Evolutionary conservation across 192 early-diverging fungal genomes (phyloP).

Genomic region (Spizellomyces sp.): DNA sequence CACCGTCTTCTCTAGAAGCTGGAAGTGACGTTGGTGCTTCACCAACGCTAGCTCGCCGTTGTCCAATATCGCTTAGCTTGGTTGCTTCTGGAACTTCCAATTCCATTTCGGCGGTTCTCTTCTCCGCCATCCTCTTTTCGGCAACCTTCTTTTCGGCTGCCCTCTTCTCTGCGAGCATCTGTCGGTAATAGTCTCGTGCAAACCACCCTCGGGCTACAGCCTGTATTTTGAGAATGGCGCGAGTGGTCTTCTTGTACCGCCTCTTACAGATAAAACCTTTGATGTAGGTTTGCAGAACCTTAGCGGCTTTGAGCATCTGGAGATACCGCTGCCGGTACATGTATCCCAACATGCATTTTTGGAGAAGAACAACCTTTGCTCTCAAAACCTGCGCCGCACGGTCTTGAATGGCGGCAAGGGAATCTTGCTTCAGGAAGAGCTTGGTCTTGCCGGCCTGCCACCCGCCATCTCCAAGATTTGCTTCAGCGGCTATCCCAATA

Average conservation of each 20-base stretch:
- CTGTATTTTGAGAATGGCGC: conserved; percentile 54
- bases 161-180: conserved; percentile 29
- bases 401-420: conserved; percentile 35
- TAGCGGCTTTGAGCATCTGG: conserved; percentile 32
- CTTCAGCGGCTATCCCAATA: conserved; percentile 27
- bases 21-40: conserved; percentile 1
- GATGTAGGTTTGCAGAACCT: conserved; percentile 33
- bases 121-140: neutral
- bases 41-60: neutral
- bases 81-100: neutral
- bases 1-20: conserved; percentile 14
- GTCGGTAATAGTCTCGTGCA: conserved; percentile 44
- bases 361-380: conserved; percentile 47
- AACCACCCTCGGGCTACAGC: conserved; percentile 52
- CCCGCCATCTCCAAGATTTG: conserved; percentile 22
- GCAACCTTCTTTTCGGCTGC: conserved; percentile 13
- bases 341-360: conserved; percentile 45
- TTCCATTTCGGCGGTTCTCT: neutral
- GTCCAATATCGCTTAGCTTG: neutral
- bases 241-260: conserved; percentile 39
- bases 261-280: conserved; percentile 41
- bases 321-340: conserved; percentile 44
- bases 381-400: conserved; percentile 33
- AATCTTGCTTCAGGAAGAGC: conserved; percentile 48
- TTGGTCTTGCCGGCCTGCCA: conserved; percentile 59